Conservation (phyloP, 352 stramenopile genomes). For the Blastocystis hominis region DNA sequence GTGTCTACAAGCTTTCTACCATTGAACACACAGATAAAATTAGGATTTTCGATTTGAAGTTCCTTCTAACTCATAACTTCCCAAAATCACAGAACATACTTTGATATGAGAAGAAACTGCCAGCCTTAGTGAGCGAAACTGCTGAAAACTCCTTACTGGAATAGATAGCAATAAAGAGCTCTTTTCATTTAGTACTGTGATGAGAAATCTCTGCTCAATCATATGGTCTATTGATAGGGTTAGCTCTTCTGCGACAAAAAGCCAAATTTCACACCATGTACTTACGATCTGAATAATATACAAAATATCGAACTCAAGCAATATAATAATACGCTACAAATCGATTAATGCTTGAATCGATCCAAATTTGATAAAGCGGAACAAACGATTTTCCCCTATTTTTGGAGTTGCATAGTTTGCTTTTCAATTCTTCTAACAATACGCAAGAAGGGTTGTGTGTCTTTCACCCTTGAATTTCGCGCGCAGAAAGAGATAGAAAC, state of each 20-base stretch:
- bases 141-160: slow-evolving; percentile 20
- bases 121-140: not conserved
- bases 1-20: not conserved
- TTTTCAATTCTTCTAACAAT: not conserved
- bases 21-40: slow-evolving; percentile 32
- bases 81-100: not conserved
- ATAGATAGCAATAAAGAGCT: not conserved
- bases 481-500: no score
- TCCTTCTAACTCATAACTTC: not conserved
- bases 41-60: not conserved
- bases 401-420: not conserved
- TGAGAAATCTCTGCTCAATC: slow-evolving; percentile 36
- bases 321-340: not conserved
- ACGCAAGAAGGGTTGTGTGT: no score
- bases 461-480: no score
- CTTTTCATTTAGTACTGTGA: not conserved
- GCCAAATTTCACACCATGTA: not conserved
- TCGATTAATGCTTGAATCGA: not conserved
- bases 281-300: not conserved
- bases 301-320: not conserved
- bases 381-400: not conserved
- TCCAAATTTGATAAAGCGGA: not conserved
- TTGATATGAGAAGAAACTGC: slow-evolving; percentile 1
- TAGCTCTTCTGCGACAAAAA: not conserved
- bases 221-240: not conserved